These are phyloP conservation scores for Botrytis fabae DNA, from an alignment of 2,329 filamentous ascomycete genomes.

Conservation along the genomic window DNA sequence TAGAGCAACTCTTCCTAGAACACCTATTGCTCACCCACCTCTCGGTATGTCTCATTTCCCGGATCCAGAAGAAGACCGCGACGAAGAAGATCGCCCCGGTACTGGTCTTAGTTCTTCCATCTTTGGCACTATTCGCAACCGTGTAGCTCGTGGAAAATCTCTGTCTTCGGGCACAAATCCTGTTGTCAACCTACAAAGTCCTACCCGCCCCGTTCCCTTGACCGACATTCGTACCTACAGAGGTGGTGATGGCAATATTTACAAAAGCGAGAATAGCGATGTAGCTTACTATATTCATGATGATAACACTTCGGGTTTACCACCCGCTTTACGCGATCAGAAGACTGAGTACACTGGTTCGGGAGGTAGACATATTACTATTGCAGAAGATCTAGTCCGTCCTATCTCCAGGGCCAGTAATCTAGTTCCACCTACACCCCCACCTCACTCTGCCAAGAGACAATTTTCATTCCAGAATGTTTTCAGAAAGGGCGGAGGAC, in stretches of 20 bases:
- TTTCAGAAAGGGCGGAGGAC: constrained; percentile 49
- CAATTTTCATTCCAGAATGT: constrained; percentile 94
- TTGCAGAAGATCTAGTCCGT: constrained; percentile 39
- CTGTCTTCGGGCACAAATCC: constrained; percentile 28
- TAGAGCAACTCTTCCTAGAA: constrained; percentile 28
- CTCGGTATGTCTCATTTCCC: constrained; percentile 88
- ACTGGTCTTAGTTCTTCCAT: constrained; percentile 56
- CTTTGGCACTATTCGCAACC: constrained; percentile 55
- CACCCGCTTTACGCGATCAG: constrained; percentile 42
- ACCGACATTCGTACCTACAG: constrained; percentile 56
- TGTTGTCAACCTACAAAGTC: constrained; percentile 48
- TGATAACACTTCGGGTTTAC: constrained; percentile 52
- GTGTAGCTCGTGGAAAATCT: constrained; percentile 41
- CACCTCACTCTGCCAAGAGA: constrained; percentile 62
- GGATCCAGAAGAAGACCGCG: constrained; percentile 59
- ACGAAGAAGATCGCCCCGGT: constrained; percentile 49
- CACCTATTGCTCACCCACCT: constrained; percentile 62
- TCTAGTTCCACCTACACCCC: constrained; percentile 54
- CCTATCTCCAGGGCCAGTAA: constrained; percentile 29
- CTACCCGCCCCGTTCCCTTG: constrained; percentile 62
- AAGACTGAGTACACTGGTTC: constrained; percentile 53
- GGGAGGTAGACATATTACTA: constrained; percentile 52
- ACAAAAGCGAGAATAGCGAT: constrained; percentile 41
- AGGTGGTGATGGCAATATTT: constrained; percentile 39
- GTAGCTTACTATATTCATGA: constrained; percentile 44